Evolutionary conservation across 176 grass and related monocot species (phyloP), one percentile per base, ranked within the genome.

Genomic region (Hordeum marinum): DNA sequence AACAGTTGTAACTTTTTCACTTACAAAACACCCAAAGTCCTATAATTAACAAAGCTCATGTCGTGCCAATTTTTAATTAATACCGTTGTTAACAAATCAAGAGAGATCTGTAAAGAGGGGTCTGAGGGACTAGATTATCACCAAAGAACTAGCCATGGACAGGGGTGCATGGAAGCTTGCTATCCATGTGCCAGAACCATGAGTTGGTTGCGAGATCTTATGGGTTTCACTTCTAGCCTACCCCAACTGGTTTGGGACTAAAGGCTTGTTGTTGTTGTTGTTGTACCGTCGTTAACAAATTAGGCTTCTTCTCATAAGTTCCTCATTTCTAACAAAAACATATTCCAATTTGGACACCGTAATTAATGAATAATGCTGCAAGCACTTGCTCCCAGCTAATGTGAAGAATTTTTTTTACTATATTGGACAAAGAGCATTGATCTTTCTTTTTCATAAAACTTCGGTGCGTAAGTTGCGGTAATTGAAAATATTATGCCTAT

Each of bases 301-400:
- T 21, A 52, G 63, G 57, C 67, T 72, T 80, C 67, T 46, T 64
- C 25, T 40, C 11, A 31, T 63, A 80, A 80, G 66, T 86, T 72
- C 66, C 39, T 26, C 20, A 52, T 45, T 45, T 35, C 7, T 23
- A 68, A 61, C 37, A 71, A 70, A 78, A 78, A 9, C 10, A 78
- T 43, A 42, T 87, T 9, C 60, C 26, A 25, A 55, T 67, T 58
- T 39, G 60, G 36, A 57, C 0, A 75, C 69, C 20, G 63, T 4
- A 57, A 7, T 54, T n/a, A 54, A 10, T 75, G 68, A 63, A 36
- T 7, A 15, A 24, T 61, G 9, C 18, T 80, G 26, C 61, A 36
- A 39, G 8, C 40, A 43, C 36, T 80, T 75, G 15, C 23, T 57
- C n/a, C 20, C 6, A 76, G 32, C 24, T 74, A 81, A 75, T 81